Conservation (phyloP, 2,329 filamentous ascomycete genomes). For the Colletotrichum chrysophilum region DNA sequence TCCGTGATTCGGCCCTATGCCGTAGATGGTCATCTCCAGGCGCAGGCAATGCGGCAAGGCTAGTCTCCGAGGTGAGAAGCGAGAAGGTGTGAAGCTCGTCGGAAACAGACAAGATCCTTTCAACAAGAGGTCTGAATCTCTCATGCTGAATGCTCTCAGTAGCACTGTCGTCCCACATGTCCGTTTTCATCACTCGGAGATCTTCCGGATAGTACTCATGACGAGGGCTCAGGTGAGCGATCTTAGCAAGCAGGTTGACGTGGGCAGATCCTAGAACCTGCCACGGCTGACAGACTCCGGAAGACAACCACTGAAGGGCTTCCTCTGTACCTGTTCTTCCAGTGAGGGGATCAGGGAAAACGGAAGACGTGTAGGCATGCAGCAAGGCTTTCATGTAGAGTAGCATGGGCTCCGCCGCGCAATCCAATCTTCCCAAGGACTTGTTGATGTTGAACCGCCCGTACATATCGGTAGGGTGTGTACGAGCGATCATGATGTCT, state of each 20-base stretch:
- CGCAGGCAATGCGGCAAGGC: slow-evolving; percentile 13
- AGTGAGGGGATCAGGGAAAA: slow-evolving; percentile 63
- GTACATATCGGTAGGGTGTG: slow-evolving; percentile 43
- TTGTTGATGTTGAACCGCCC: slow-evolving; percentile 58
- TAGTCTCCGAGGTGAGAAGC: background rate
- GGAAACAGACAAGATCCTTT: slow-evolving; percentile 34
- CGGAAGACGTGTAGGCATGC: slow-evolving; percentile 66
- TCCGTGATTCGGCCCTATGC: slow-evolving; percentile 20
- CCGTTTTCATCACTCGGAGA: slow-evolving; percentile 37
- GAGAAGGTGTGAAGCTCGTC: slow-evolving; percentile 29
- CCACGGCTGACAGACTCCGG: slow-evolving; percentile 58
- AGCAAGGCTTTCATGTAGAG: slow-evolving; percentile 62
- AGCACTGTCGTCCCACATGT: slow-evolving; percentile 34
- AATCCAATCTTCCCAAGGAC: slow-evolving; percentile 60
- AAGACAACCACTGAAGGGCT: slow-evolving; percentile 53
- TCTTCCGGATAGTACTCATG: slow-evolving; percentile 42
- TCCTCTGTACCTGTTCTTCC: slow-evolving; percentile 66
- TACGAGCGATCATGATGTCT: slow-evolving; percentile 27
- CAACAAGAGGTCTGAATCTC: slow-evolving; percentile 32
- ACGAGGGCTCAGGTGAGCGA: slow-evolving; percentile 32
- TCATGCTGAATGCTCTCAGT: slow-evolving; percentile 44
- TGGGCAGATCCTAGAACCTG: slow-evolving; percentile 26
- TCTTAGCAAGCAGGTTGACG: slow-evolving; percentile 1
- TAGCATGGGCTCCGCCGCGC: slow-evolving; percentile 58
- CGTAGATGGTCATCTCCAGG: slow-evolving; percentile 26